These are phyloP conservation scores for Scheffersomyces illinoinensis DNA, from an alignment of 1,139 yeast genomes.

Conservation along the genomic window DNA sequence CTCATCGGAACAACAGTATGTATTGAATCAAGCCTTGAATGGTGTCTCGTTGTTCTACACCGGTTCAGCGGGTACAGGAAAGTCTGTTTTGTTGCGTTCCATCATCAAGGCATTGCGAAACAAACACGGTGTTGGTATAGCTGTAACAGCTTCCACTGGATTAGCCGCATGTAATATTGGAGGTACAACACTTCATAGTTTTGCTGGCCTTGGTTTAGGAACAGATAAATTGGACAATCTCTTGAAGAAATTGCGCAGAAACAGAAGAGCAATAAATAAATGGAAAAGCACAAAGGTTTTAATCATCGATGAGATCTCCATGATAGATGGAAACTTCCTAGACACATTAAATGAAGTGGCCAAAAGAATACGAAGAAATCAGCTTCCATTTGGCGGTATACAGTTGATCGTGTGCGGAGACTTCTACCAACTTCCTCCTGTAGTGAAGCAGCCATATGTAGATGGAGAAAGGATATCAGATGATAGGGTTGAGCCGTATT, in stretches of 20 bases:
- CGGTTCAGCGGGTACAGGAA: conserved; percentile 97
- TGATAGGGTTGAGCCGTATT: conserved; percentile 23
- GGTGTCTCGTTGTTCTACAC: conserved; percentile 76
- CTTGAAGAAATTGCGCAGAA: conserved; percentile 56
- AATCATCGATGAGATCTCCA: conserved; percentile 83
- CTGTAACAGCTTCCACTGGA: conserved; percentile 91
- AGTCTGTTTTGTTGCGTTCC: conserved; percentile 72
- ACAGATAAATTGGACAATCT: conserved; percentile 33
- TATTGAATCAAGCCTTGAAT: conserved; percentile 33
- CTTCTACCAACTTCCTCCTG: conserved; percentile 90
- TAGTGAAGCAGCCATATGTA: conserved; percentile 31
- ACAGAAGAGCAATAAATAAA: conserved; percentile 51
- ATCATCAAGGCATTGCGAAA: conserved; percentile 61
- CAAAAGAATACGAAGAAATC: conserved; percentile 48
- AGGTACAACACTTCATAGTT: conserved; percentile 82
- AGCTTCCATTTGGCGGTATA: conserved; percentile 82
- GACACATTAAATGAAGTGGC: conserved; percentile 74
- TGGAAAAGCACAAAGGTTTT: conserved; percentile 69
- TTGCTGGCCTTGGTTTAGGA: conserved; percentile 85
- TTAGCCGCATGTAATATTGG: conserved; percentile 91
- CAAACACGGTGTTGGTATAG: conserved; percentile 57
- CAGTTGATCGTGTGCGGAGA: conserved; percentile 87
- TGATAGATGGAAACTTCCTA: conserved; percentile 78
- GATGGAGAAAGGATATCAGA: conserved; percentile 23
- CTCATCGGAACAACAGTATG: conserved; percentile 44